Conservation (phyloP, 768 basidiomycete species). For the Rhodocollybia butyracea region DNA sequence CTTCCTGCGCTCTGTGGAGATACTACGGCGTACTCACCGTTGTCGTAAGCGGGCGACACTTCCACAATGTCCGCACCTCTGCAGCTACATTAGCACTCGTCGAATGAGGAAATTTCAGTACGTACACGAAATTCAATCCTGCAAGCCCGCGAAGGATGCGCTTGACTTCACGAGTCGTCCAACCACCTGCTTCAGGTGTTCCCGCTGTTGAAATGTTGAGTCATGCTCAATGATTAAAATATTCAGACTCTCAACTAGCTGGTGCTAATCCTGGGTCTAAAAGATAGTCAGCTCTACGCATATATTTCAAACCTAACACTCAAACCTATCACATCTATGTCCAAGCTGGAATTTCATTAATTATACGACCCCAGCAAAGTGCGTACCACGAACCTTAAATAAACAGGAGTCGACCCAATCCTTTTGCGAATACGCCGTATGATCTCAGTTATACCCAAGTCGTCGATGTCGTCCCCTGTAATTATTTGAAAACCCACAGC, state of each 20-base stretch:
- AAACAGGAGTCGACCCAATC: conserved; percentile 73
- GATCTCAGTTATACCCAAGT: conserved; percentile 68
- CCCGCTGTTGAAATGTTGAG: conserved; percentile 47
- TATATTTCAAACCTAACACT: neutral
- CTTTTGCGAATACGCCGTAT: conserved; percentile 66
- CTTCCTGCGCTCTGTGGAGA: neutral
- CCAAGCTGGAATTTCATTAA: conserved; percentile 19
- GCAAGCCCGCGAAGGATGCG: conserved; percentile 76
- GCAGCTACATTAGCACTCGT: neutral
- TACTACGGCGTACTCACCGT: conserved; percentile 36
- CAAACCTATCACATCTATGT: conserved; percentile 80
- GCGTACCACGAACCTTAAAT: conserved; percentile 57
- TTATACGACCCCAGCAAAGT: conserved; percentile 29
- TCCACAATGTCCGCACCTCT: conserved; percentile 75
- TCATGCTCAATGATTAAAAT: neutral
- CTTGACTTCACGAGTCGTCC: conserved; percentile 81
- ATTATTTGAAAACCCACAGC: conserved; percentile 78
- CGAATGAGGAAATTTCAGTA: neutral
- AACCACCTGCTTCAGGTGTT: conserved; percentile 82
- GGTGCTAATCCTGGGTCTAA: conserved; percentile 76
- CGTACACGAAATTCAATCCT: conserved; percentile 79
- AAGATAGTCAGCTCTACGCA: neutral
- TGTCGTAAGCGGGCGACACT: conserved; percentile 72
- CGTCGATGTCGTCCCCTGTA: conserved; percentile 80
- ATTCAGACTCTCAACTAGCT: conserved; percentile 49